Percentiles rank a stretch among this genome's conserved stretches.
Evolutionary conservation across 73 alveolate genomes (phyloP).

Genomic region (Tetrahymena thermophila): DNA sequence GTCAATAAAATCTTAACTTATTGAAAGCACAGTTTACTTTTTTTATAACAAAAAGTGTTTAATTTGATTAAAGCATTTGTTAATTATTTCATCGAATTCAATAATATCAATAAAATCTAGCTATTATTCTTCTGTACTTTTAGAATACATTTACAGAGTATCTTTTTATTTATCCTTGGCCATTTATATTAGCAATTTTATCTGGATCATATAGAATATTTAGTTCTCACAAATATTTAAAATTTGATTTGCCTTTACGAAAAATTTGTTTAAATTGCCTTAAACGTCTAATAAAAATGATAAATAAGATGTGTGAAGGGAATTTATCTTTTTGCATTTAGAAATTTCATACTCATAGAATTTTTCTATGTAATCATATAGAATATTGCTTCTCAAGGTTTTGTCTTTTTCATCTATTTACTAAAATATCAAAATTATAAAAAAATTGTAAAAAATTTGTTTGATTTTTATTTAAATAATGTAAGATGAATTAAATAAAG

Average conservation of each 20-base stretch:
- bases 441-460: too few species aligned
- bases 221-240: neutral
- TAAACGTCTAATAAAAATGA: neutral
- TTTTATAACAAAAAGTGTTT: neutral
- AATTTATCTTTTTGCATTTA: neutral
- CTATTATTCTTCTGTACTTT: neutral
- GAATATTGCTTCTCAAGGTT: neutral
- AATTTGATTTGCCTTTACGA: neutral
- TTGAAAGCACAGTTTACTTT: neutral
- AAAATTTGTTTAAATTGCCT: neutral
- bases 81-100: neutral
- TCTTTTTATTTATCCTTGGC: neutral
- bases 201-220: neutral
- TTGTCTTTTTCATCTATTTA: neutral
- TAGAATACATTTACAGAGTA: neutral
- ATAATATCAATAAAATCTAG: neutral
- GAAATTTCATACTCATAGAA: neutral
- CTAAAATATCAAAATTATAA: too few species aligned
- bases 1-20: neutral
- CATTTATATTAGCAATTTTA: neutral
- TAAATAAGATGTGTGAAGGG: neutral
- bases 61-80: neutral
- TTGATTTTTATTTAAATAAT: too few species aligned
- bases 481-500: too few species aligned
- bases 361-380: neutral